Evolutionary conservation across 179 eudicot species (phyloP).

Genomic region (Silene vulgaris): DNA sequence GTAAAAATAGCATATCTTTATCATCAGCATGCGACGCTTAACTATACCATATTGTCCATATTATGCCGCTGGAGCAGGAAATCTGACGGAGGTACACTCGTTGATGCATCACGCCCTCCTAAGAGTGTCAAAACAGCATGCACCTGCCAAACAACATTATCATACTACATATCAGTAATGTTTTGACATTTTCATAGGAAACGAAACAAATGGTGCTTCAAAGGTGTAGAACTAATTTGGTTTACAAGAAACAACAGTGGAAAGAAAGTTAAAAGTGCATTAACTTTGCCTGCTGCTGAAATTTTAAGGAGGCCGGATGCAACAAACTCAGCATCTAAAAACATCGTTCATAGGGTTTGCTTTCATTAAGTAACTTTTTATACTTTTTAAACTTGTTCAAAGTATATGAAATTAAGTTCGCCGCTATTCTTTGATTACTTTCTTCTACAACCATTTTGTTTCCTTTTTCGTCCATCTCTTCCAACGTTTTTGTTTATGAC

Average conservation of each 20-base stretch:
- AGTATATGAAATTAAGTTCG: background rate
- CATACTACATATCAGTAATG: slow-evolving; percentile 9
- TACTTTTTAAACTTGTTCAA: background rate
- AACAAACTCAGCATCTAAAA: background rate
- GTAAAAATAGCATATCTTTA: background rate
- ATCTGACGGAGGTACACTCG: slow-evolving; percentile 36
- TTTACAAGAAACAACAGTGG: background rate
- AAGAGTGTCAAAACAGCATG: slow-evolving; percentile 48
- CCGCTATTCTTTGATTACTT: background rate
- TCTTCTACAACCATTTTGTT: background rate
- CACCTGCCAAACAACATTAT: slow-evolving; percentile 31
- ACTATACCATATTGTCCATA: slow-evolving; percentile 32
- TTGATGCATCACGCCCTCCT: slow-evolving; percentile 44
- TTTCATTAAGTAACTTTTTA: background rate
- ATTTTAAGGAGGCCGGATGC: background rate
- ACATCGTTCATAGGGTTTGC: background rate
- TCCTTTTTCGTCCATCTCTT: background rate
- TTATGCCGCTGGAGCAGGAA: slow-evolving; percentile 29
- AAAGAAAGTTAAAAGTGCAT: background rate
- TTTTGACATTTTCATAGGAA: background rate
- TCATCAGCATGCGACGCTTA: background rate
- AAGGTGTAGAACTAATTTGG: background rate
- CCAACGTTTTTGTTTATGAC: background rate
- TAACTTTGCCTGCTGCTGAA: background rate
- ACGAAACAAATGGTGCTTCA: background rate